Evolutionary conservation across 202 grass and related monocot species (phyloP).

Genomic region (Eragrostis tef): DNA sequence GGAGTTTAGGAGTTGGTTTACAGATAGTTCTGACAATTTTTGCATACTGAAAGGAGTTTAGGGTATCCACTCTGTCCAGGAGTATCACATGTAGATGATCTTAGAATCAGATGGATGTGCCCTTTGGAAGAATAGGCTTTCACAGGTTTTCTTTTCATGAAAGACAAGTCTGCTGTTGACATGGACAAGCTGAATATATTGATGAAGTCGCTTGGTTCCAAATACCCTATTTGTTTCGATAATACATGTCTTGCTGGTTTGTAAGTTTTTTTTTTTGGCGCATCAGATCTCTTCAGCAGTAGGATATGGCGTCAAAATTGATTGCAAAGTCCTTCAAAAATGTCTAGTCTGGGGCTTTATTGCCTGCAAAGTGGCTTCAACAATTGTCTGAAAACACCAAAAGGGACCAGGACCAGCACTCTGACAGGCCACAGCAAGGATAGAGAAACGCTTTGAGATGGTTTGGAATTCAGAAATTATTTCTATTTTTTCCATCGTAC

Average conservation of each 20-base stretch:
- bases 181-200: constrained; percentile 42
- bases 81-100: constrained; percentile 32
- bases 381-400: too few species aligned
- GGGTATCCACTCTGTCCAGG: constrained; percentile 32
- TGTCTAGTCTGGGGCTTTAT: too few species aligned
- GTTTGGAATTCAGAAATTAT: neutral
- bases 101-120: constrained; percentile 38
- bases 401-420: too few species aligned
- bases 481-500: neutral
- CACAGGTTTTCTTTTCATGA: constrained; percentile 37
- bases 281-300: neutral
- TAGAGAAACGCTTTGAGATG: neutral
- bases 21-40: constrained; percentile 63
- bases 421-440: neutral
- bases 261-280: neutral
- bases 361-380: too few species aligned
- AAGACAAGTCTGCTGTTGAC: constrained; percentile 28
- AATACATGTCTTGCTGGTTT: neutral
- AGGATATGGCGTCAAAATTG: neutral
- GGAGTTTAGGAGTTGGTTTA: constrained; percentile 46
- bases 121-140: constrained; percentile 50
- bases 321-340: too few species aligned
- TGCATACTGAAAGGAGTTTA: constrained; percentile 50
- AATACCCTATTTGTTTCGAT: neutral
- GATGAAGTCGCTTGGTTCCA: neutral